These are phyloP conservation scores for Tolypocladium tundrense DNA, from an alignment of 2,329 filamentous ascomycete species.

Conservation along the genomic window DNA sequence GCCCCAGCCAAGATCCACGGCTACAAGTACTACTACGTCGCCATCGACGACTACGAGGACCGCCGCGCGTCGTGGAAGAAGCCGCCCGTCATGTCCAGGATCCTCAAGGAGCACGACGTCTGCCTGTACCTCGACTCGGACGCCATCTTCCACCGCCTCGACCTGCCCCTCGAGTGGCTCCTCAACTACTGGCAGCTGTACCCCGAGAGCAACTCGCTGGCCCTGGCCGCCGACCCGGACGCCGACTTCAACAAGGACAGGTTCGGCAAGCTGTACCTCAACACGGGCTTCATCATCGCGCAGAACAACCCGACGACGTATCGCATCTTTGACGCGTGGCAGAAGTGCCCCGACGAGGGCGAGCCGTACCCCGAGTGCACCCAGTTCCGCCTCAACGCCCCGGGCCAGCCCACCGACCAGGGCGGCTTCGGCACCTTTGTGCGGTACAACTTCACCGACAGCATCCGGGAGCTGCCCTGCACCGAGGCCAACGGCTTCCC, in stretches of 20 bases:
- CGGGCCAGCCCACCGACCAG: conserved; percentile 30
- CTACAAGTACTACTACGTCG: conserved; percentile 36
- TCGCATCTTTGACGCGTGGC: conserved; percentile 39
- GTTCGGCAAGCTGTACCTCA: conserved; percentile 31
- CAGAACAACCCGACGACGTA: conserved; percentile 38
- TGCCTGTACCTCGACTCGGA: conserved; percentile 36
- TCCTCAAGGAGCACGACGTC: conserved; percentile 31
- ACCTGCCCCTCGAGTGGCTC: conserved; percentile 35
- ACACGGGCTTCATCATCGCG: conserved; percentile 43
- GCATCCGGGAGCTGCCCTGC: conserved; percentile 29
- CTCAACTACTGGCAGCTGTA: conserved; percentile 35
- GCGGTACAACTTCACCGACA: conserved; percentile 29
- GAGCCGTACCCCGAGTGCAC: conserved; percentile 27
- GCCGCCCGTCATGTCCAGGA: conserved; percentile 28
- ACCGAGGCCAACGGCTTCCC: conserved; percentile 33
- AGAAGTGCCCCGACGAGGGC: conserved; percentile 27
- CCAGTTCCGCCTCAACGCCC: conserved; percentile 23
- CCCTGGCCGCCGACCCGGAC: conserved; percentile 29
- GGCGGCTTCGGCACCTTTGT: conserved; percentile 33
- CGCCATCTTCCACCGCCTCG: conserved; percentile 31
- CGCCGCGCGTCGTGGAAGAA: conserved; percentile 37
- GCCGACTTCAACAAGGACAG: conserved; percentile 27
- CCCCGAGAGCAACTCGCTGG: conserved; percentile 27
- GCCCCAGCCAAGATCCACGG: conserved; percentile 31
- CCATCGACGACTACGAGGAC: conserved; percentile 25